Conservation (phyloP, 2,329 filamentous ascomycete genomes). For the Verticillium alfalfae region DNA sequence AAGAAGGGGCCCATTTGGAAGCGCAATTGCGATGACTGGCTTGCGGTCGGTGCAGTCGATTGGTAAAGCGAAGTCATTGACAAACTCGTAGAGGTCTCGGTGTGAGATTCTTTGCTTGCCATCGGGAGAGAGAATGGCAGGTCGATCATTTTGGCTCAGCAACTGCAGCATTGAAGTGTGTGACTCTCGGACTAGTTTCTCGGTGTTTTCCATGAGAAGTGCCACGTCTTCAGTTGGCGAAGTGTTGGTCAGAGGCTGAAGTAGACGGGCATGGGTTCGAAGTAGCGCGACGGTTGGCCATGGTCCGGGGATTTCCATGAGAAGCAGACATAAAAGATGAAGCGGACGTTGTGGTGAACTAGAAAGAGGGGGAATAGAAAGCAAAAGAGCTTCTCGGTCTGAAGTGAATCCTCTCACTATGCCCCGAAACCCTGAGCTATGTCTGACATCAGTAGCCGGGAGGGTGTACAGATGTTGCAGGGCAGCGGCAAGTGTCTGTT, state of each 20-base stretch:
- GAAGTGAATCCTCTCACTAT: background rate
- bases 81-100: conserved; percentile 21
- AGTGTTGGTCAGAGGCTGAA: conserved; percentile 27
- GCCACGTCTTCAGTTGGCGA: conserved; percentile 16
- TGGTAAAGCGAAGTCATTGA: conserved; percentile 25
- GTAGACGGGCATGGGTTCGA: conserved; percentile 25
- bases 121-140: conserved; percentile 20
- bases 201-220: conserved; percentile 13
- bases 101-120: conserved; percentile 21
- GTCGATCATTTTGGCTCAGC: conserved; percentile 17
- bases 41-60: conserved; percentile 4
- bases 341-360: conserved; percentile 16
- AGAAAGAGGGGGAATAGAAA: conserved; percentile 12
- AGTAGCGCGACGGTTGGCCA: conserved; percentile 22
- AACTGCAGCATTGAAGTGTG: conserved; percentile 33
- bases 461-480: background rate
- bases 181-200: conserved; percentile 18
- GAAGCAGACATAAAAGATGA: conserved; percentile 15
- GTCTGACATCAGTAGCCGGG: background rate
- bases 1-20: conserved; percentile 12
- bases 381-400: conserved; percentile 9
- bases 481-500: background rate
- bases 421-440: background rate
- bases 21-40: conserved; percentile 9
- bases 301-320: conserved; percentile 17